Evolutionary conservation across 768 basidiomycete species (phyloP).

Genomic region (Boletus vermiculosoides): DNA sequence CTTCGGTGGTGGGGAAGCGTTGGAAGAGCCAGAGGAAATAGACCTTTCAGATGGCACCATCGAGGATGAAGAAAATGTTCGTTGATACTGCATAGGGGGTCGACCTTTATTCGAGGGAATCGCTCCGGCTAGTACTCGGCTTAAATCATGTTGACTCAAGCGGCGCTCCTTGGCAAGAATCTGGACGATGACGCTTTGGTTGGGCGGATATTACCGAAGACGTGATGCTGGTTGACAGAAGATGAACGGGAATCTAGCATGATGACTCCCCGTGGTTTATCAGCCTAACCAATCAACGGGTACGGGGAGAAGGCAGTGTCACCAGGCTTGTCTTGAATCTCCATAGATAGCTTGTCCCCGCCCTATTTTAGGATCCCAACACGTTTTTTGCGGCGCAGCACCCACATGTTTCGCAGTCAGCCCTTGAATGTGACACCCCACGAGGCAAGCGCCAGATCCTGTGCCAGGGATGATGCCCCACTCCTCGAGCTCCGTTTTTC

Average conservation of each 20-base stretch:
- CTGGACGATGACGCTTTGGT: conserved; percentile 23
- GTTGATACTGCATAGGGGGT: conserved; percentile 32
- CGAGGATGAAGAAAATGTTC: conserved; percentile 31
- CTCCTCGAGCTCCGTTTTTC: conserved; percentile 20
- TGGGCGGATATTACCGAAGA: conserved; percentile 37
- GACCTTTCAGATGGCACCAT: conserved; percentile 35
- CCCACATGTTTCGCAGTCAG: conserved; percentile 27
- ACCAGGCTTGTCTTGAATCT: conserved; percentile 19
- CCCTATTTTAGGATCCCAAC: conserved; percentile 30
- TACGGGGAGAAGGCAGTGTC: conserved; percentile 31
- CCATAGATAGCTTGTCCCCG: conserved; percentile 13
- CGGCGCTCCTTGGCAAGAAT: conserved; percentile 22
- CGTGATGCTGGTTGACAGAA: conserved; percentile 29
- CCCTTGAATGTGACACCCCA: conserved; percentile 24
- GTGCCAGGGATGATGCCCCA: conserved; percentile 26
- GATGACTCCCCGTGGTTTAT: conserved; percentile 33
- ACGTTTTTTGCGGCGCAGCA: conserved; percentile 36
- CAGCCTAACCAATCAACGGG: conserved; percentile 34
- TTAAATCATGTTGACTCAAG: conserved; percentile 31
- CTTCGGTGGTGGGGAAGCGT: conserved; percentile 29
- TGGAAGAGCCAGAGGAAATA: conserved; percentile 33
- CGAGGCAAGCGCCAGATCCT: conserved; percentile 29
- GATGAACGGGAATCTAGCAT: conserved; percentile 36
- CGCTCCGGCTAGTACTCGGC: background rate
- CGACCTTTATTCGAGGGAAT: conserved; percentile 14